Evolutionary conservation across 371 early-diverging fungal genomes (phyloP).

Genomic region (Sporodiniella umbellata): DNA sequence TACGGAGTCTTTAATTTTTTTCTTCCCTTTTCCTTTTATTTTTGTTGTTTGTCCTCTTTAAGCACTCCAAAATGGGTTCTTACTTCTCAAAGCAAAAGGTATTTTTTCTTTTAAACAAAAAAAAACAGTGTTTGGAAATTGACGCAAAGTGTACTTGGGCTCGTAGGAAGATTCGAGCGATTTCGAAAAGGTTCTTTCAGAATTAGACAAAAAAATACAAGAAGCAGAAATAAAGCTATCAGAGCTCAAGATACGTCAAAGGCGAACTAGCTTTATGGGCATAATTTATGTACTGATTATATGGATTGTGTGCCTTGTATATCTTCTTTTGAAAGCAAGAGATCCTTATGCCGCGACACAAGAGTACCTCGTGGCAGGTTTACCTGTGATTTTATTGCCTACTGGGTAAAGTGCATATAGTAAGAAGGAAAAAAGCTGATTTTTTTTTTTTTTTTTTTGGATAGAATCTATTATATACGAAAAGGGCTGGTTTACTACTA

Average conservation of each 20-base stretch:
- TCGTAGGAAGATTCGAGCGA: slow-evolving; percentile 50
- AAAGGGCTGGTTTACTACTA: slow-evolving; percentile 53
- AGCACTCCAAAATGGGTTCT: slow-evolving; percentile 5
- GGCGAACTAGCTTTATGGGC: slow-evolving; percentile 63
- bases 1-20: neutral
- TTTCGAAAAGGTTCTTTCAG: slow-evolving; percentile 78
- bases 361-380: neutral
- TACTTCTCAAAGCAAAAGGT: slow-evolving; percentile 21
- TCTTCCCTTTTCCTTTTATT: slow-evolving; percentile 3
- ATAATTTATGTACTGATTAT: slow-evolving; percentile 65
- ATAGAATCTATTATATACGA: slow-evolving; percentile 46
- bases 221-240: slow-evolving; percentile 64
- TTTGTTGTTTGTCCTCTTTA: neutral
- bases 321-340: slow-evolving; percentile 25
- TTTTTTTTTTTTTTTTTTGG: neutral
- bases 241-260: slow-evolving; percentile 60
- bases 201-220: slow-evolving; percentile 73
- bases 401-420: slow-evolving; percentile 15
- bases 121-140: too few relatives aligned
- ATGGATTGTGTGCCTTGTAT: slow-evolving; percentile 63
- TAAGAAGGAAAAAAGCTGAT: neutral
- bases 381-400: slow-evolving; percentile 21
- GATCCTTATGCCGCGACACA: neutral
- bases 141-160: too few relatives aligned
- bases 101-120: neutral